Base-by-base conservation (phyloP, 805 yeast genomes). In the Dipodascus albidus region DNA sequence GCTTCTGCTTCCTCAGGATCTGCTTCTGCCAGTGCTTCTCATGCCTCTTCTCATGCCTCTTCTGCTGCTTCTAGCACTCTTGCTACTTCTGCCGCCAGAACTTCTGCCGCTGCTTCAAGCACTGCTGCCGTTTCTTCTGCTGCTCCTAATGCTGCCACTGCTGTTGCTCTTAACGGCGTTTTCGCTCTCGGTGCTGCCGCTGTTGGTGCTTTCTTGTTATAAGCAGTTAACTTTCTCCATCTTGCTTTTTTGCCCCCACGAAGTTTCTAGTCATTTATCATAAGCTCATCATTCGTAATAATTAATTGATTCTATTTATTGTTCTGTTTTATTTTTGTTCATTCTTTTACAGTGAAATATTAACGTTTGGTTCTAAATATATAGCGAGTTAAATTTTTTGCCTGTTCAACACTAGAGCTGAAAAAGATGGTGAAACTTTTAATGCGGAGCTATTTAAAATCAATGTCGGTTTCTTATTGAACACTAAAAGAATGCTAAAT, bases 31-130 rank as follows among this genome's bases (percentile, higher is more conserved):
- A 21, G 50, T 51, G 52, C 42, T 27, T 19, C 50, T 22, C 49
- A 23, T 8, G 11, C 48, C 24, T 49, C 33, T 48, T 48, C 55
- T 23, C 55, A 48, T 11, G 17, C 38, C 20, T 21, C 48, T 19
- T 17, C 54, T 3, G 19, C 24, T 50, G 38, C 50, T 24, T 21
- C 53, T 19, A 15, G 53, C 50, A 27, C 58, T 47, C 52, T 23
- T 21, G 24, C 54, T 24, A 33, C 53, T n/a, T 44, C 61, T 48
- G 52, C 56, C 53, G 24, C 53, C 23, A 35, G 53, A 20, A n/a
- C 48, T 42, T 44, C 53, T 22, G 50, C 53, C 19, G 20, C 53
- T 22, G 50, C 53, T 15, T 20, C 33, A 31, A 22, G 47, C n/a
- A 3, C 19, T 23, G 41, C 38, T 22, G n/a, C 27, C 22, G 48